Evolutionary conservation across 75 land plant species (phyloP).

Genomic region (Picea glauca): DNA sequence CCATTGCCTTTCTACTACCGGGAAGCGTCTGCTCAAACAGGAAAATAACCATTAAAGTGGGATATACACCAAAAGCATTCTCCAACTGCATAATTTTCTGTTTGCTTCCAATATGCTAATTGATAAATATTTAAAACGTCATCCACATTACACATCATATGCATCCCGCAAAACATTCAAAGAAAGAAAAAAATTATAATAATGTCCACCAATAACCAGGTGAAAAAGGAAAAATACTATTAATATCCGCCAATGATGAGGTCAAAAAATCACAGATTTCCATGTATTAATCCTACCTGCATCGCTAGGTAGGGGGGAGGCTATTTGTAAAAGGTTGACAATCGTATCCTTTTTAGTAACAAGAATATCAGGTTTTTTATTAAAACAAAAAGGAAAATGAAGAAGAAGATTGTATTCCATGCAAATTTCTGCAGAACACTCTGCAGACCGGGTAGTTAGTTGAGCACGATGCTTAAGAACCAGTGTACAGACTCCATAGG

Average conservation of each 20-base stretch:
- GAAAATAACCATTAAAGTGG: background rate
- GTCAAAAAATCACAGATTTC: no score
- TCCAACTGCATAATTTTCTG: background rate
- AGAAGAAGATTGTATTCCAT: no score
- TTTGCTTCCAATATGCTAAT: background rate
- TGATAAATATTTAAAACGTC: background rate
- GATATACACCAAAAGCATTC: background rate
- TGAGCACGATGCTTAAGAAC: no score
- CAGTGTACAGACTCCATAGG: no score
- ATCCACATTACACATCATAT: no score
- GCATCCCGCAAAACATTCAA: background rate
- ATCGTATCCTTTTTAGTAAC: no score
- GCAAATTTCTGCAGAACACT: background rate
- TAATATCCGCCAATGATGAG: no score
- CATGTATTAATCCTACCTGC: no score
- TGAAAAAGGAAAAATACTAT: background rate
- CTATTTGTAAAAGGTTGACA: background rate
- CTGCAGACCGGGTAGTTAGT: no score
- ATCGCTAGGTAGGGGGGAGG: no score
- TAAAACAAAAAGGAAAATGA: no score
- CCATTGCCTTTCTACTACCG: conserved; percentile 91
- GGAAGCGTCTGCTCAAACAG: conserved; percentile 69
- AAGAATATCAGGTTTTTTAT: no score
- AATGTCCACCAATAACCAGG: background rate
- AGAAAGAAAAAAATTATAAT: background rate